Evolutionary conservation across 164 flowering plant genomes (phyloP).

Genomic region (Chimonanthus salicifolius): DNA sequence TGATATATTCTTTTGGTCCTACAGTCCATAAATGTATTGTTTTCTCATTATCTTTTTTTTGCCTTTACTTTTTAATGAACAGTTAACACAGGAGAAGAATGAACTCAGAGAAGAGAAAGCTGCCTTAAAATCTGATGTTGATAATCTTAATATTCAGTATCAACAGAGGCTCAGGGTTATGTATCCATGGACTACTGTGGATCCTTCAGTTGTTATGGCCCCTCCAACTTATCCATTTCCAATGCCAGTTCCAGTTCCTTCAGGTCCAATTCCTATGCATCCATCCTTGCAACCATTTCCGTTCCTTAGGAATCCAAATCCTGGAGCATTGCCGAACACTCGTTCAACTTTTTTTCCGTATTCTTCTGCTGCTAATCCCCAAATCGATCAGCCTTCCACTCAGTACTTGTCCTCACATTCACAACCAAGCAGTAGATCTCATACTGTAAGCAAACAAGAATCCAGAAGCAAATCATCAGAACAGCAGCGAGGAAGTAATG

Average conservation of each 20-base stretch:
- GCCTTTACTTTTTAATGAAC: slow-evolving; percentile 11
- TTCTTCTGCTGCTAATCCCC: slow-evolving; percentile 34
- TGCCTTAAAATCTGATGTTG: slow-evolving; percentile 71
- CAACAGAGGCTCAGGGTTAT: slow-evolving; percentile 68
- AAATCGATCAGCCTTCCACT: slow-evolving; percentile 46
- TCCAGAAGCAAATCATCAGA: slow-evolving; percentile 39
- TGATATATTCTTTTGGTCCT: not conserved
- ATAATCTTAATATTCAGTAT: slow-evolving; percentile 65
- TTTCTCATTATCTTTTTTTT: not conserved
- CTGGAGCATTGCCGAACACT: slow-evolving; percentile 34
- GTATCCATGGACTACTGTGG: slow-evolving; percentile 76
- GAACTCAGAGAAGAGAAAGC: slow-evolving; percentile 93
- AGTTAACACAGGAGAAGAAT: slow-evolving; percentile 92
- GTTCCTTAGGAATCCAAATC: slow-evolving; percentile 43
- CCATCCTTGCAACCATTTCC: slow-evolving; percentile 82
- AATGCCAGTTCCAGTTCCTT: slow-evolving; percentile 60
- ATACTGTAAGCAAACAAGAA: slow-evolving; percentile 48
- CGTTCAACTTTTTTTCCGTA: slow-evolving; percentile 54
- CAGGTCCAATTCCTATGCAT: slow-evolving; percentile 73
- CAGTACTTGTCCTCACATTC: slow-evolving; percentile 32
- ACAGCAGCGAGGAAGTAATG: slow-evolving; percentile 29
- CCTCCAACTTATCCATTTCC: slow-evolving; percentile 71
- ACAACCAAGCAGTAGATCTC: slow-evolving; percentile 41
- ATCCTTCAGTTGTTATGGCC: slow-evolving; percentile 72
- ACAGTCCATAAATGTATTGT: not conserved